Conservation (phyloP, 2,329 filamentous ascomycete species). For the Penicillium sp. region DNA sequence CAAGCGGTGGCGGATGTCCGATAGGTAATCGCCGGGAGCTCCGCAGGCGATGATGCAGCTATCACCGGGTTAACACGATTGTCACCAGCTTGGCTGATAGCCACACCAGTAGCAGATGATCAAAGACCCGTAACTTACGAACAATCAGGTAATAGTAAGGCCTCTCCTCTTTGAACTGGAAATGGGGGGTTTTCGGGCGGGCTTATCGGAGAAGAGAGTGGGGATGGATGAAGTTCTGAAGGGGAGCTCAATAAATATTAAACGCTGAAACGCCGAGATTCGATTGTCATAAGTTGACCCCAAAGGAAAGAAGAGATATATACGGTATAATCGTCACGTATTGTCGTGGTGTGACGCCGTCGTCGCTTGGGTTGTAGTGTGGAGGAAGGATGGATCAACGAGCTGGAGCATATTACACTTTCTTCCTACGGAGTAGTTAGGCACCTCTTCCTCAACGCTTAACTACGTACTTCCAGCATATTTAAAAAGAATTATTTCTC, state of each 20-base stretch:
- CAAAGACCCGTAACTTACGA: background rate
- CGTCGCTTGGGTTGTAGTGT: background rate
- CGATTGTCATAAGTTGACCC: background rate
- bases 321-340: too few species aligned
- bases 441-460: background rate
- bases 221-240: background rate
- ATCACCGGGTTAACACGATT: constrained; percentile 7
- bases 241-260: background rate
- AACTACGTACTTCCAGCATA: too few species aligned
- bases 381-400: background rate
- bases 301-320: background rate
- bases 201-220: constrained; percentile 4
- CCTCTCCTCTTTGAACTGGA: background rate
- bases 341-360: too few species aligned
- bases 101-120: background rate
- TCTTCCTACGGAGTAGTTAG: too few species aligned
- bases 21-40: constrained; percentile 27
- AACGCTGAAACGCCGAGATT: too few species aligned
- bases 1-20: constrained; percentile 25
- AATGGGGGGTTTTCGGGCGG: background rate
- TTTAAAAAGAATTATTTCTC: too few species aligned
- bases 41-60: constrained; percentile 1
- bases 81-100: background rate
- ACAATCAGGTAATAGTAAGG: background rate
- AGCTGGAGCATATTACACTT: background rate